These are phyloP conservation scores for Agaricus subrufescens DNA, from an alignment of 768 basidiomycete genomes.

Conservation along the genomic window DNA sequence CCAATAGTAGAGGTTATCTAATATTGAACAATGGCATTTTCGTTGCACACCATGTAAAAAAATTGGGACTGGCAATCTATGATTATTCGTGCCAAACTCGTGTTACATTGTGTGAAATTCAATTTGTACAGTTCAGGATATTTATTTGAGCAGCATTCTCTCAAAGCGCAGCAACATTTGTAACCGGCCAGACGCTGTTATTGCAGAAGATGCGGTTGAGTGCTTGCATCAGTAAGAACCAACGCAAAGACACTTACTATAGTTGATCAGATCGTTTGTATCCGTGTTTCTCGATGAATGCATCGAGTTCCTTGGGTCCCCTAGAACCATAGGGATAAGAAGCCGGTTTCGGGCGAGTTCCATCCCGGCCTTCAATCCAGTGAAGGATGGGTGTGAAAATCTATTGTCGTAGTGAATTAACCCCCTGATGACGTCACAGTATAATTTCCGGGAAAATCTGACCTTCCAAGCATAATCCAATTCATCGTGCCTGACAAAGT, in stretches of 20 bases:
- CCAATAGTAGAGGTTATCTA: too few relatives aligned
- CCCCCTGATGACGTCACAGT: not conserved
- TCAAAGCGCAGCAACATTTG: constrained; percentile 59
- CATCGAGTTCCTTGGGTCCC: constrained; percentile 82
- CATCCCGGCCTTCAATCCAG: constrained; percentile 86
- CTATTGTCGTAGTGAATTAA: constrained; percentile 29
- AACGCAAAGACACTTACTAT: constrained; percentile 57
- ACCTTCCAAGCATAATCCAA: constrained; percentile 98
- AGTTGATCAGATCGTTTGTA: constrained; percentile 62
- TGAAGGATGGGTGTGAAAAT: constrained; percentile 94
- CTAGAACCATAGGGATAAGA: constrained; percentile 92
- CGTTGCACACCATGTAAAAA: too few relatives aligned
- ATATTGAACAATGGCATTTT: too few relatives aligned
- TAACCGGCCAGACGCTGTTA: constrained; percentile 68
- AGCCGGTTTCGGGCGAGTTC: constrained; percentile 62
- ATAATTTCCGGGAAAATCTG: constrained; percentile 15
- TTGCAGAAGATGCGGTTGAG: constrained; percentile 9
- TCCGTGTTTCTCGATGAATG: constrained; percentile 71
- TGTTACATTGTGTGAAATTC: too few relatives aligned
- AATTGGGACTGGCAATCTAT: too few relatives aligned
- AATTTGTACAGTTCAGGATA: too few relatives aligned
- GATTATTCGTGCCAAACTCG: too few relatives aligned
- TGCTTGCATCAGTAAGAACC: not conserved
- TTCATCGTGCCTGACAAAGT: constrained; percentile 98
- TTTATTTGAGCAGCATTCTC: too few relatives aligned